Conservation (phyloP, 2,329 filamentous ascomycete species). For the Aspergillus aculeatus region DNA sequence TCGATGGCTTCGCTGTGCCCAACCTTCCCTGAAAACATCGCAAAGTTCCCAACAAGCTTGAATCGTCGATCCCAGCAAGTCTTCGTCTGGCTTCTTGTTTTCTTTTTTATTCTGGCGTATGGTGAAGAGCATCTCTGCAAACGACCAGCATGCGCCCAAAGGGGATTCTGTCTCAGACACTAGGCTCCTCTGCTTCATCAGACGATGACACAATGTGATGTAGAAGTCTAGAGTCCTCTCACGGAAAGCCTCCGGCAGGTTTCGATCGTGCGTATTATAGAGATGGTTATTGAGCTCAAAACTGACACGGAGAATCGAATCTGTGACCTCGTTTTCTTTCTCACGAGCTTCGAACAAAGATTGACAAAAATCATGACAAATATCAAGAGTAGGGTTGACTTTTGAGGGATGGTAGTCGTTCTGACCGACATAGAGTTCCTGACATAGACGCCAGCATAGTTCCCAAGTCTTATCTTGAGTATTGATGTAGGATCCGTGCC, state of each 20-base stretch:
- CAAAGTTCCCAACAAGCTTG: conserved; percentile 95
- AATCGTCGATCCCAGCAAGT: conserved; percentile 80
- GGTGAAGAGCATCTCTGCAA: conserved; percentile 91
- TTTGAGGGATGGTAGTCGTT: conserved; percentile 69
- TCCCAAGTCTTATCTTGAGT: conserved; percentile 88
- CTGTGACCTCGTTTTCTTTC: conserved; percentile 72
- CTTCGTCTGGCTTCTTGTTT: conserved; percentile 71
- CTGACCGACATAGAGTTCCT: conserved; percentile 79
- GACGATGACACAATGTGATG: conserved; percentile 83
- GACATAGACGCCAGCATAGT: conserved; percentile 89
- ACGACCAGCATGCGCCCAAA: conserved; percentile 79
- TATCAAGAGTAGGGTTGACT: conserved; percentile 73
- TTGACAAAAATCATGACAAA: conserved; percentile 91
- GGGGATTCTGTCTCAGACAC: conserved; percentile 79
- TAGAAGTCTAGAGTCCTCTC: conserved; percentile 93
- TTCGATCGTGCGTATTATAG: conserved; percentile 85
- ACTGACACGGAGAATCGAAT: conserved; percentile 86
- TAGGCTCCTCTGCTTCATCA: conserved; percentile 91
- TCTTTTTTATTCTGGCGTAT: conserved; percentile 79
- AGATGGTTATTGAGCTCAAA: conserved; percentile 95
- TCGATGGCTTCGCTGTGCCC: conserved; percentile 73
- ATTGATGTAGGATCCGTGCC: conserved; percentile 69
- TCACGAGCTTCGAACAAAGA: conserved; percentile 82
- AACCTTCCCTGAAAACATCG: conserved; percentile 87
- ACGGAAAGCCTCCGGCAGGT: conserved; percentile 78